These are phyloP conservation scores for Candida ulmi DNA, from an alignment of 805 yeast genomes.

Conservation along the genomic window DNA sequence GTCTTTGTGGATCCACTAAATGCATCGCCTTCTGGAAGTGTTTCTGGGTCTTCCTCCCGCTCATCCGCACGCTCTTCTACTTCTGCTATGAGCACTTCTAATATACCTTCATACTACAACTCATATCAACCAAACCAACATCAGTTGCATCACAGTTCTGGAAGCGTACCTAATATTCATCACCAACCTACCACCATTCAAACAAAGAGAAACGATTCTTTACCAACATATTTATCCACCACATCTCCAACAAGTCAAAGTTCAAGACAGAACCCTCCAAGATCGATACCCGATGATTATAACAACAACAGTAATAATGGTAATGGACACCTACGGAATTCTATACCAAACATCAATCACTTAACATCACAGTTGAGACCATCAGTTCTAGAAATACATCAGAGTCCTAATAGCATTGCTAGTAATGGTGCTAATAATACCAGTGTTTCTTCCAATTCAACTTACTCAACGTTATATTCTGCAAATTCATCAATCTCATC, in stretches of 20 bases:
- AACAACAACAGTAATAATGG: slow-evolving; percentile 3
- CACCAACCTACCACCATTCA: background rate
- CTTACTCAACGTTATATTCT: slow-evolving; percentile 18
- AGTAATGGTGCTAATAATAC: slow-evolving; percentile 1
- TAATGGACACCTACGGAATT: slow-evolving; percentile 1
- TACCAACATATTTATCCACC: slow-evolving; percentile 9
- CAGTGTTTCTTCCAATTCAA: slow-evolving; percentile 16
- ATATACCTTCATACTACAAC: slow-evolving; percentile 3
- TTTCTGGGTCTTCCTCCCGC: slow-evolving; percentile 5
- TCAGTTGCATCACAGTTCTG: slow-evolving; percentile 1
- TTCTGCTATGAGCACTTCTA: background rate
- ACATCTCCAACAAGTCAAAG: slow-evolving; percentile 1
- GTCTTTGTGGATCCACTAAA: slow-evolving; percentile 22
- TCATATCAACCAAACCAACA: slow-evolving; percentile 3
- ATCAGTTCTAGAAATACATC: slow-evolving; percentile 16
- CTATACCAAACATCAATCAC: slow-evolving; percentile 15
- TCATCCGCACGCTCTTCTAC: slow-evolving; percentile 2
- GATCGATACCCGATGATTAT: slow-evolving; percentile 17
- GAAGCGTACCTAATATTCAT: slow-evolving; percentile 13
- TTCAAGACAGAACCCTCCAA: slow-evolving; percentile 14
- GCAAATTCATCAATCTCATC: slow-evolving; percentile 21
- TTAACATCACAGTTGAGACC: slow-evolving; percentile 20
- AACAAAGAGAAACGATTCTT: slow-evolving; percentile 14
- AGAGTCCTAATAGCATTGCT: background rate
- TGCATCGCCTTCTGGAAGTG: slow-evolving; percentile 7